Conservation (phyloP, 2,329 filamentous ascomycete genomes). For the Zarea fungicola region DNA sequence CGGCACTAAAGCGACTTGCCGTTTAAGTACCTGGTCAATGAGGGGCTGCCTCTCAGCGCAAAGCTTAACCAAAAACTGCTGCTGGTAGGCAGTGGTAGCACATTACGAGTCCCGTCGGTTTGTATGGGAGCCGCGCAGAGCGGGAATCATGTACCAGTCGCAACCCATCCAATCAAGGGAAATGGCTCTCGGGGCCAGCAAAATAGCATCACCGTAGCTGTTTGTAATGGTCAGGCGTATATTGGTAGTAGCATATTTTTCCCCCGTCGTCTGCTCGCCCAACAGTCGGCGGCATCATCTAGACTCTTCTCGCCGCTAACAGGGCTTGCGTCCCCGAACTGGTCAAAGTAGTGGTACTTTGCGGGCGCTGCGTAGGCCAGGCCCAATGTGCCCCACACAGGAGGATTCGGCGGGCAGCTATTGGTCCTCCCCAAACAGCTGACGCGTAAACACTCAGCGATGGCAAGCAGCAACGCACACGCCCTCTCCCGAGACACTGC, state of each 20-base stretch:
- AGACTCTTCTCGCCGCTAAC: no score
- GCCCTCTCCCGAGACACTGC: constrained; percentile 15
- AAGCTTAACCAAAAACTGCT: background rate
- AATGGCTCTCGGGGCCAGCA: no score
- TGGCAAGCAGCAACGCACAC: constrained; percentile 13
- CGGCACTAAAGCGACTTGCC: background rate
- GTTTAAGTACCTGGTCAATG: background rate
- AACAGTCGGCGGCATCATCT: no score
- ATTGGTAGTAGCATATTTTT: no score
- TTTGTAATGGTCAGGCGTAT: no score
- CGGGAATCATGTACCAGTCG: no score
- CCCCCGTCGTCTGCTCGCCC: no score
- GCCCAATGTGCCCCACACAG: constrained; percentile 5
- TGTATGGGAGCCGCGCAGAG: no score
- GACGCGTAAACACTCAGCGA: constrained; percentile 25
- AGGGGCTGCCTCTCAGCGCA: background rate
- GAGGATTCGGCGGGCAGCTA: constrained; percentile 11
- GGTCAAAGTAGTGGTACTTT: constrained; percentile 11
- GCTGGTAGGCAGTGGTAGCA: background rate
- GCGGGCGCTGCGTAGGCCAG: constrained; percentile 13
- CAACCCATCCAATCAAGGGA: background rate
- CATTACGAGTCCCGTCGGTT: background rate
- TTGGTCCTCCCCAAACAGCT: constrained; percentile 25
- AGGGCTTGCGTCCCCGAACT: no score
- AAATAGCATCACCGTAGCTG: no score